A percentile compares a stretch with the other conserved stretches of the same genome.
phyloP scores from a whole-genome alignment of 805 yeast species.

The Jamesozyma jinghongensis region DNA sequence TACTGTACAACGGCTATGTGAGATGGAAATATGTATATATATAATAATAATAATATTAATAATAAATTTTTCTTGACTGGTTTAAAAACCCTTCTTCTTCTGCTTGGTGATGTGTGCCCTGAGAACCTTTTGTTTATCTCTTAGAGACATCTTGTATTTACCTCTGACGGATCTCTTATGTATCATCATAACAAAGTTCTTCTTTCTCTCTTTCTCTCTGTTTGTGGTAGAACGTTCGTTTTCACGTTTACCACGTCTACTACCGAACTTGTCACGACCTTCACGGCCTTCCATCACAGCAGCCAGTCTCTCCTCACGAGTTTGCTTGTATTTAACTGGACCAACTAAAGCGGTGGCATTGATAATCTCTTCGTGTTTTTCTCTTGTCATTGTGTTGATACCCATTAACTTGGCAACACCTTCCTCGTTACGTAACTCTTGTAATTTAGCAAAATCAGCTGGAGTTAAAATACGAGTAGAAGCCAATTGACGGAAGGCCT shows the following conservation, averaged over 20 bases:
- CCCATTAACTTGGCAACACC: conserved; percentile 79
- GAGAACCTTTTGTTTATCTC: conserved; percentile 82
- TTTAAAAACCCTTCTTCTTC: conserved; percentile 63
- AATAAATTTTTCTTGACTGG: too few species aligned
- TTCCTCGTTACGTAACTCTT: conserved; percentile 76
- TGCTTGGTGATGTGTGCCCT: conserved; percentile 83
- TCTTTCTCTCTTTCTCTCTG: conserved; percentile 92
- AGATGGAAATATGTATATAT: too few species aligned
- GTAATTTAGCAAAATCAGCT: conserved; percentile 93
- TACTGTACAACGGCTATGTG: too few species aligned
- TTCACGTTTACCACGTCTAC: conserved; percentile 72
- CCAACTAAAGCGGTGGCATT: conserved; percentile 75
- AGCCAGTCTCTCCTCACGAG: conserved; percentile 84
- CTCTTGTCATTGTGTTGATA: conserved; percentile 17
- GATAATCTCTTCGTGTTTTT: conserved; percentile 70
- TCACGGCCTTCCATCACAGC: conserved; percentile 85
- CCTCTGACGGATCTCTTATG: conserved; percentile 94
- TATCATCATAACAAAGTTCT: conserved; percentile 98
- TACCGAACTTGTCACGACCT: conserved; percentile 84
- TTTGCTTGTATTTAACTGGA: conserved; percentile 63
- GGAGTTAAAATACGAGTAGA: conserved; percentile 84
- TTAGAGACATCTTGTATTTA: conserved; percentile 77
- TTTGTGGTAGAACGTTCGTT: conserved; percentile 84
- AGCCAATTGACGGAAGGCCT: conserved; percentile 47
- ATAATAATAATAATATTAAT: too few species aligned